These are phyloP conservation scores for Diaporthe sp. DNA, from an alignment of 2,329 filamentous ascomycete genomes.

Conservation along the genomic window DNA sequence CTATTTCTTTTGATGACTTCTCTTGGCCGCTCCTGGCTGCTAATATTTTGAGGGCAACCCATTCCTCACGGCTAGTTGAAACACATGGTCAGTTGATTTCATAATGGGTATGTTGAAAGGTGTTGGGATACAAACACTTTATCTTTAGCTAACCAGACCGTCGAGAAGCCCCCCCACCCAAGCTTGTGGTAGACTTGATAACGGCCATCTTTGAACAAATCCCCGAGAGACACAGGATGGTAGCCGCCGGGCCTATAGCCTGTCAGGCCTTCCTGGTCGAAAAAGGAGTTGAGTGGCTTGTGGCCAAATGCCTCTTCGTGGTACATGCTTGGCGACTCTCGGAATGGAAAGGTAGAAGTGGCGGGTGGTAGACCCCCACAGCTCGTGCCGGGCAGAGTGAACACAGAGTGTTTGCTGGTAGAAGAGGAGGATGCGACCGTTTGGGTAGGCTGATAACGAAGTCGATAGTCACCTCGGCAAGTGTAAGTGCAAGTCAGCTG, in stretches of 20 bases:
- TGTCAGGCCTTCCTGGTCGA: neutral
- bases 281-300: neutral
- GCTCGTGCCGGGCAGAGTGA: no score
- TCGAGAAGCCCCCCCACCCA: constrained; percentile 14
- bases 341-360: no score
- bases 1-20: neutral
- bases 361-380: no score
- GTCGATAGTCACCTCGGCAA: no score
- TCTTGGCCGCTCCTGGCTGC: neutral
- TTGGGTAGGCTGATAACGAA: no score
- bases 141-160: neutral
- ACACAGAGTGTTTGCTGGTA: no score
- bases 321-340: no score
- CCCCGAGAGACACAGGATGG: neutral
- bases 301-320: neutral
- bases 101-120: no score
- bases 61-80: neutral
- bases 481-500: no score
- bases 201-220: neutral
- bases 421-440: no score
- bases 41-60: constrained; percentile 12
- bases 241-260: neutral
- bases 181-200: constrained; percentile 3
- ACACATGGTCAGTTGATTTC: neutral
- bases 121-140: neutral